A percentile compares a stretch with the other conserved stretches of the same genome.
Evolutionary conservation across 805 yeast genomes (phyloP).

Genomic region (Huiozyma sinensis): DNA sequence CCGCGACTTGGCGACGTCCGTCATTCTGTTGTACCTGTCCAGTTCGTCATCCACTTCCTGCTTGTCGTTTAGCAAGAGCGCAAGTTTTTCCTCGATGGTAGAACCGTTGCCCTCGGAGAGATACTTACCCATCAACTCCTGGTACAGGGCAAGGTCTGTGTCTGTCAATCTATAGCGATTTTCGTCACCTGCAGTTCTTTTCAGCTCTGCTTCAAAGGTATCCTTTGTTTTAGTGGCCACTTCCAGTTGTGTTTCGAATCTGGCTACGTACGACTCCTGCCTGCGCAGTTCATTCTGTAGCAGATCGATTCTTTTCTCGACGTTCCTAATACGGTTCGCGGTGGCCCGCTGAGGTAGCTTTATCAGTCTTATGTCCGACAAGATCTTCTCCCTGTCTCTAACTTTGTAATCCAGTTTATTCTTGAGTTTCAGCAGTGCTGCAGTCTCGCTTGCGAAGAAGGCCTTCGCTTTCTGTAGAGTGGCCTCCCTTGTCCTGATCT

Average conservation of each 20-base stretch:
- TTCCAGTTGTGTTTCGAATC: conserved; percentile 37
- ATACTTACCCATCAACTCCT: conserved; percentile 43
- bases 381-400: conserved; percentile 33
- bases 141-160: conserved; percentile 49
- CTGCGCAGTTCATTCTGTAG: conserved; percentile 41
- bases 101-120: conserved; percentile 47
- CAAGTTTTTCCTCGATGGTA: conserved; percentile 40
- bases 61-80: conserved; percentile 33
- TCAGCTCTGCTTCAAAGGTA: conserved; percentile 28
- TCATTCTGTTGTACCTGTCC: conserved; percentile 29
- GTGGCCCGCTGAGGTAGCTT: conserved; percentile 44
- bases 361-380: conserved; percentile 48
- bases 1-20: conserved; percentile 28
- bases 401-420: conserved; percentile 29
- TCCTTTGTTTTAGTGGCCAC: conserved; percentile 34
- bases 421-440: conserved; percentile 34
- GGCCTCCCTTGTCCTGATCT: conserved; percentile 29
- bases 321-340: conserved; percentile 35
- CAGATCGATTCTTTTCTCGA: conserved; percentile 39
- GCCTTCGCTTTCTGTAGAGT: conserved; percentile 31
- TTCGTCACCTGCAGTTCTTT: conserved; percentile 16
- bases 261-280: conserved; percentile 36
- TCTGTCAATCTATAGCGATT: conserved; percentile 33
- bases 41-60: conserved; percentile 34
- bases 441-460: conserved; percentile 37